Conservation (phyloP, 805 yeast genomes). For the Kazachstania kunashirensis region DNA sequence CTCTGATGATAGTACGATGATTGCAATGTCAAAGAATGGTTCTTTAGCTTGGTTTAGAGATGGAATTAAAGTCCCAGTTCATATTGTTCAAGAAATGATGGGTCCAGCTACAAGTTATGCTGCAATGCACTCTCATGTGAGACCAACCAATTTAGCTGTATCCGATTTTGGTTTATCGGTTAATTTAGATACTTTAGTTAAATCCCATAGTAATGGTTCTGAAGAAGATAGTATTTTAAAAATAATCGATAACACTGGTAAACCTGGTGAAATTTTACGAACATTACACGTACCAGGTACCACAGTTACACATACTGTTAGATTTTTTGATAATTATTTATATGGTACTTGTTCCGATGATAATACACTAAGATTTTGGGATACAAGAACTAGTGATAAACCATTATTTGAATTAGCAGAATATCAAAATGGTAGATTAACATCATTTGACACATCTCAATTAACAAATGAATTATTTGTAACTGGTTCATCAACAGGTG, state of each 20-base stretch:
- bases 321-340: conserved; percentile 25
- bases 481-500: conserved; percentile 28
- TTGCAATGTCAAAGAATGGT: conserved; percentile 27
- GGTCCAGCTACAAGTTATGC: conserved; percentile 26
- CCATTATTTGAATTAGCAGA: conserved; percentile 21
- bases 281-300: conserved; percentile 25
- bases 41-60: conserved; percentile 29
- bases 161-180: conserved; percentile 26
- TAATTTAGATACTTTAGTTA: conserved; percentile 22
- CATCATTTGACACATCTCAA: conserved; percentile 24
- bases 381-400: conserved; percentile 21
- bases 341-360: conserved; percentile 29
- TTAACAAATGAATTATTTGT: conserved; percentile 23
- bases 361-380: conserved; percentile 27
- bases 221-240: conserved; percentile 26
- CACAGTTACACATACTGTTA: conserved; percentile 24
- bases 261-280: conserved; percentile 24
- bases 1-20: conserved; percentile 32
- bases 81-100: conserved; percentile 26
- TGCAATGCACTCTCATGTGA: conserved; percentile 22
- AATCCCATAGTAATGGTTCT: conserved; percentile 23
- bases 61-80: conserved; percentile 25
- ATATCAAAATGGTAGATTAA: conserved; percentile 23
- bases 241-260: conserved; percentile 26
- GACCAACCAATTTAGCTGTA: conserved; percentile 15